Base-by-base conservation (phyloP, 345 rosid genomes). In the Reutealis trisperma region DNA sequence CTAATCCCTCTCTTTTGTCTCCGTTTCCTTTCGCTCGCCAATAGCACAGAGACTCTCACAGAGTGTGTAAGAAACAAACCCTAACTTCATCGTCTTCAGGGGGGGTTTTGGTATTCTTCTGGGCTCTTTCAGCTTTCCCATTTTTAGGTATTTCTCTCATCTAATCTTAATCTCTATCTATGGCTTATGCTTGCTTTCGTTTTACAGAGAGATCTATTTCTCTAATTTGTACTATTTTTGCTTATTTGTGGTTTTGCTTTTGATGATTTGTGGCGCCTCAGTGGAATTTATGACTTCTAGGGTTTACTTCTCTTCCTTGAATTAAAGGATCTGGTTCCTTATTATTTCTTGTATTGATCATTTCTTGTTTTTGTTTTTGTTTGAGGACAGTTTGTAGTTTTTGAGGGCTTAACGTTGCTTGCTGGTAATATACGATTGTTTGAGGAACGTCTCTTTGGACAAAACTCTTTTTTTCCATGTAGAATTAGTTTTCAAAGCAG, bases 121-220 rank as follows among this genome's bases (percentile, higher is more conserved):
- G 24, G 57, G 51, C 72, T 75, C 58, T 32, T 19, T 73, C 73
- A 45, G 67, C 18, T 32, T 47, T 21, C 49, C 49, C 2, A 18
- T 63, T 67, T 52, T 25, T 30, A 30, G 82, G 89, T 87, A 78
- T 61, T 78, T 67, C 41, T 32, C 73, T 75, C 19, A 59, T 37
- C 41, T 37, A 37, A 37, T 37, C 21, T 9, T 47, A 64, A 66
- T 73, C 2, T 27, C 18, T 58, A 58, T 51, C 70, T 55, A 10
- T 63, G 45, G 5, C 63, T 76, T 41, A 67, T 34, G 41, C 41
- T 3, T 61, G 61, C 76, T 70, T 44, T 67, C 3, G 37, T 44
- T 83, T 15, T 21, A 22, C 61, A 27, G 4, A 61, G 83, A 86
- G 82, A 86, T 86, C 83, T 83, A 9, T 71, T 78, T 76, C 19